Base-by-base conservation (phyloP, 371 early-diverging fungal genomes). In the Gilbertella persicaria region DNA sequence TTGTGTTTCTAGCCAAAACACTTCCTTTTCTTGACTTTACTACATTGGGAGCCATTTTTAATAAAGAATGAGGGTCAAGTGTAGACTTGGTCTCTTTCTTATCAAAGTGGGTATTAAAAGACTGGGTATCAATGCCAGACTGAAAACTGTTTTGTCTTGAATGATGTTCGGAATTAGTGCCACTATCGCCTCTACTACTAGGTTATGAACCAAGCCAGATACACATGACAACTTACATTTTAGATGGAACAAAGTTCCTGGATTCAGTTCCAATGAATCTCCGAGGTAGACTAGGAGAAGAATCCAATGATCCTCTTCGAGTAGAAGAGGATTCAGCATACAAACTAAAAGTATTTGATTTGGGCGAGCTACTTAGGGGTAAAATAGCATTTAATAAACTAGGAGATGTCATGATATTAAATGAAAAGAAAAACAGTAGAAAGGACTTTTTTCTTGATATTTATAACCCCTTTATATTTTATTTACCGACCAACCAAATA, bases 1-100 rank as follows among this genome's bases (percentile, higher is more conserved):
- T 85, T 12, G 74, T 78, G 25, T 78, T 72, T 38, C 89, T 66
- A 6, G 74, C 62, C 6, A 89, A 62, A 5, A 89, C 87, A 20
- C 82, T 67, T 14, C 89, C 89, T 26, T 58, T 67, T 46, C 81
- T 49, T 7, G 68, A 69, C 26, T 69, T 67, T 7, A 78, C 73
- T 23, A 78, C 50, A 26, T 49, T 66, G 0, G 64, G 64, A 23
- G 73, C 73, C 38, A 67, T 59, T 25, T 65, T 71, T 20, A 78
- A 49, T 16, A 70, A 39, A 12, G 55, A 33, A 21, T 36, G 46
- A 1, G 69, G 69, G 39, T 70, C 66, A 30, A 50, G 24, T 46
- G 28, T 33, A 33, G n/a, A 20, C 37, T 20, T 23, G 36, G 19
- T 45, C 29, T 20, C 42, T 33, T 45, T 50, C 45, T 35, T 35